phyloP scores from a whole-genome alignment of 768 basidiomycete species.

The Inosperma sp. region DNA sequence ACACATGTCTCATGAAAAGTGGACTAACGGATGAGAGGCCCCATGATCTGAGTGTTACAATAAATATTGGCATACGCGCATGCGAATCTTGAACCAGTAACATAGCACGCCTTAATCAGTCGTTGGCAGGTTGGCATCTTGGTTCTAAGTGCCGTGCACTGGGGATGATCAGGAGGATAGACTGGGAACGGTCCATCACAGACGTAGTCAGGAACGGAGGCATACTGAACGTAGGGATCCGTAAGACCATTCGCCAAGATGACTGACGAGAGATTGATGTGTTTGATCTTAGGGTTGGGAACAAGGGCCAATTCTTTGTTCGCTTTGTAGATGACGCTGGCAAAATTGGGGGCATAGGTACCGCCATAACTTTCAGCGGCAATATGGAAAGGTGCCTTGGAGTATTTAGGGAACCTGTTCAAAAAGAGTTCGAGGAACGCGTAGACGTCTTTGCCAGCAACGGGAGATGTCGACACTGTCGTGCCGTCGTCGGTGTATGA shows the following conservation, averaged over 20 bases:
- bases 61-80: slow-evolving; percentile 75
- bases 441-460: slow-evolving; percentile 87
- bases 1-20: not conserved
- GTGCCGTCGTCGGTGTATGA: slow-evolving; percentile 78
- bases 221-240: slow-evolving; percentile 70
- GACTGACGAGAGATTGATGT: slow-evolving; percentile 78
- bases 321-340: slow-evolving; percentile 71
- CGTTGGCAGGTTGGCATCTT: slow-evolving; percentile 74
- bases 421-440: slow-evolving; percentile 81
- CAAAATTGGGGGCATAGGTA: slow-evolving; percentile 82
- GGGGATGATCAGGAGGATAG: slow-evolving; percentile 61
- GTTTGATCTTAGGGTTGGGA: slow-evolving; percentile 46
- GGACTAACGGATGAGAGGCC: slow-evolving; percentile 62
- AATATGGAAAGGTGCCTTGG: slow-evolving; percentile 66
- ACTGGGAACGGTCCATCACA: slow-evolving; percentile 82
- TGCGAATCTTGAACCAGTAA: slow-evolving; percentile 51
- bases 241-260: slow-evolving; percentile 88
- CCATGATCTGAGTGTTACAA: slow-evolving; percentile 72
- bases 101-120: slow-evolving; percentile 68
- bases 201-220: slow-evolving; percentile 73
- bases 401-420: slow-evolving; percentile 69
- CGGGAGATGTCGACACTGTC: slow-evolving; percentile 73
- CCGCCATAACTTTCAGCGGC: slow-evolving; percentile 80
- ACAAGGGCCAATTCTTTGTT: slow-evolving; percentile 55
- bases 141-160: slow-evolving; percentile 56